Evolutionary conservation across 192 early-diverging fungal species (phyloP).

Genomic region (Podila epicladia): DNA sequence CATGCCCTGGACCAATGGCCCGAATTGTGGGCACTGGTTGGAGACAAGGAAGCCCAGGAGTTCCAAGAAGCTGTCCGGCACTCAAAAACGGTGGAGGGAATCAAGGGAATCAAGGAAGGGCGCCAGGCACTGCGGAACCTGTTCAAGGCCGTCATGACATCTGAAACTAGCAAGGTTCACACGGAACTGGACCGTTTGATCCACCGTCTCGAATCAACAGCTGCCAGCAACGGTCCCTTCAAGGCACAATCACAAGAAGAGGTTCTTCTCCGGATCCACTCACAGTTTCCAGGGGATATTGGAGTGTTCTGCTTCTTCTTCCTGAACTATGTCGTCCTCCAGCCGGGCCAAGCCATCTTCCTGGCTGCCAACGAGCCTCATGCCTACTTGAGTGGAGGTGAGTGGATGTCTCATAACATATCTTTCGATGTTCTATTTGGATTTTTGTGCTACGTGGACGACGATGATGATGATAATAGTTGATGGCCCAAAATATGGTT

Average conservation of each 20-base stretch:
- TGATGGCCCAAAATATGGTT: no score
- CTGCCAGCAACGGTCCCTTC: constrained; percentile 7
- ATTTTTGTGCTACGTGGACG: background rate
- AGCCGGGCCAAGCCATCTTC: constrained; percentile 91
- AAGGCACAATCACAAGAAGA: constrained; percentile 58
- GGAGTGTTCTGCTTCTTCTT: constrained; percentile 90
- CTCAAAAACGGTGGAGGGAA: constrained; percentile 30
- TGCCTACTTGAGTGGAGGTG: constrained; percentile 93
- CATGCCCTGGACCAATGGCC: constrained; percentile 74
- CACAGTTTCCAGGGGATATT: constrained; percentile 91
- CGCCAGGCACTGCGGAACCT: constrained; percentile 59
- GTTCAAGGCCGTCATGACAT: constrained; percentile 72
- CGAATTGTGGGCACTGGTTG: constrained; percentile 79
- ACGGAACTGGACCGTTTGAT: constrained; percentile 66
- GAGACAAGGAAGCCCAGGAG: constrained; percentile 54
- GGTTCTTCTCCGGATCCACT: constrained; percentile 76
- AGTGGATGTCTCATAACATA: background rate
- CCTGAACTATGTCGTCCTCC: constrained; percentile 85
- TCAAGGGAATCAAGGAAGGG: constrained; percentile 45
- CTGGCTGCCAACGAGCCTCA: constrained; percentile 98
- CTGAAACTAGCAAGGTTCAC: constrained; percentile 55
- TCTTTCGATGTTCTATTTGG: constrained; percentile 1
- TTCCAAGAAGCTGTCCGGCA: constrained; percentile 59
- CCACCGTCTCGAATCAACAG: constrained; percentile 45
- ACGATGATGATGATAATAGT: no score